Conservation (phyloP, 768 basidiomycete species). For the Phanerodontia chrysosporium region DNA sequence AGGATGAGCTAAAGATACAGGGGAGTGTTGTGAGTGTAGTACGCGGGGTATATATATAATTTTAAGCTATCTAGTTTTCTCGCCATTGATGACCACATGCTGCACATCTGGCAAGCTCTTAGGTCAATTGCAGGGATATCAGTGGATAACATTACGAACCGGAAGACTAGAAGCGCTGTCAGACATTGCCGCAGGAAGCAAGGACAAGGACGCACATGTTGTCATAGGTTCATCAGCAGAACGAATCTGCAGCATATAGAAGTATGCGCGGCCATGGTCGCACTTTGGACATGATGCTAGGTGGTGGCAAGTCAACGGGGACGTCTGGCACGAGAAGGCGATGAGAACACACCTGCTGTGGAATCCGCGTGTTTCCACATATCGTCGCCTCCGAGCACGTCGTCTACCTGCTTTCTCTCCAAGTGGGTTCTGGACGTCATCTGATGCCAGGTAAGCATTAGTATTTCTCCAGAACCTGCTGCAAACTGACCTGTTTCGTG, state of each 20-base stretch:
- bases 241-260: conserved; percentile 93
- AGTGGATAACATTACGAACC: no score
- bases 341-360: conserved; percentile 55
- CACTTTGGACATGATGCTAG: conserved; percentile 69
- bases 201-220: conserved; percentile 36
- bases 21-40: background rate
- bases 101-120: conserved; percentile 54
- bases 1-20: background rate
- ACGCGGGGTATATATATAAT: background rate
- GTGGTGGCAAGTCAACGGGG: background rate
- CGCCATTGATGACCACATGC: conserved; percentile 66
- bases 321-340: background rate
- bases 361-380: conserved; percentile 93
- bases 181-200: no score
- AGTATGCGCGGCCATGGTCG: conserved; percentile 83
- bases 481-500: conserved; percentile 60
- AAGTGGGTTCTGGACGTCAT: conserved; percentile 89
- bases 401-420: conserved; percentile 89
- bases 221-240: conserved; percentile 94
- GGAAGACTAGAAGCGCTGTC: conserved; percentile 45
- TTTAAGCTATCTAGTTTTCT: conserved; percentile 57
- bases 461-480: background rate
- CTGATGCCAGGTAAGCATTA: conserved; percentile 36
- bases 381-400: conserved; percentile 91
- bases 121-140: no score